A percentile compares a stretch with the other conserved stretches of the same genome.
phyloP scores from a whole-genome alignment of 441 rosid species.

The Croton setiger region DNA sequence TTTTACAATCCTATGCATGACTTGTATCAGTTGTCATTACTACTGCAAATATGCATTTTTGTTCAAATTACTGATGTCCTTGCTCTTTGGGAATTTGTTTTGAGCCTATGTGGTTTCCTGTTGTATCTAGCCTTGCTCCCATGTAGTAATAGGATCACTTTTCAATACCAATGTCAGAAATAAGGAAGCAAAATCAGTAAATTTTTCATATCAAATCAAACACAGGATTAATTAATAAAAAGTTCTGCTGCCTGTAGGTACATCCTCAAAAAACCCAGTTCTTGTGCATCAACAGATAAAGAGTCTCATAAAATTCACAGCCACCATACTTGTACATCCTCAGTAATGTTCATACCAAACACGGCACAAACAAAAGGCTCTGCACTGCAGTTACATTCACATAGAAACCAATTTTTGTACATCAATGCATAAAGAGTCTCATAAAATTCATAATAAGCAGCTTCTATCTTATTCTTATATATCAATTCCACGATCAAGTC shows the following conservation, averaged over 20 bases:
- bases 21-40: no score
- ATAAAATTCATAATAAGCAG: neutral
- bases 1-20: neutral
- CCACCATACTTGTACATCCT: no score
- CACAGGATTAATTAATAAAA: neutral
- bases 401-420: slow-evolving; percentile 6
- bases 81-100: neutral
- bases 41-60: neutral
- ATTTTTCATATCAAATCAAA: neutral
- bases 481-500: neutral
- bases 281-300: neutral
- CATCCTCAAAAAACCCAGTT: neutral
- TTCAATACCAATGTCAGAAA: neutral
- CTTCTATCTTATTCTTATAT: neutral
- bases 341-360: neutral
- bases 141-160: neutral
- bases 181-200: neutral
- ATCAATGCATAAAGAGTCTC: neutral
- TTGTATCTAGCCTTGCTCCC: neutral
- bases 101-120: neutral
- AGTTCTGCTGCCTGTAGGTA: neutral
- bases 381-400: neutral
- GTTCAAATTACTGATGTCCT: neutral
- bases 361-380: neutral
- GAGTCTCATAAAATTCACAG: neutral